A percentile compares a stretch with the other conserved stretches of the same genome.
Conservation (phyloP, 352 stramenopile genomes). For the Saprolegnia parasitica region DNA sequence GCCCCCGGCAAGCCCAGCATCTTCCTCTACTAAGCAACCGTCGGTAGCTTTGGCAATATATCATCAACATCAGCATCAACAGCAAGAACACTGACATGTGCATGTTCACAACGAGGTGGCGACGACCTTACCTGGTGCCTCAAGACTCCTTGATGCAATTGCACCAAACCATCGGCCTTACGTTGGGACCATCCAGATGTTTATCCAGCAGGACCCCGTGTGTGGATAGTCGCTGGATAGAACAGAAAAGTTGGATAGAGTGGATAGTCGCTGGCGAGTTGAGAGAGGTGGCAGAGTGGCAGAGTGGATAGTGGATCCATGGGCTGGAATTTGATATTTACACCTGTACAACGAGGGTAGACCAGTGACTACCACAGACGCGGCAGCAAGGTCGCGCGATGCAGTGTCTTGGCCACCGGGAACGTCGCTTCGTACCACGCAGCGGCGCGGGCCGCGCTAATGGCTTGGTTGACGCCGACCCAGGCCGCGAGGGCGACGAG, state of each 20-base stretch:
- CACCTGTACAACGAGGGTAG: too few relatives aligned
- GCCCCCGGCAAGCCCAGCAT: conserved; percentile 69
- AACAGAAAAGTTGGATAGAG: not conserved
- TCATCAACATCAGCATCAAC: too few relatives aligned
- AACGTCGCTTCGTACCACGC: conserved; percentile 21
- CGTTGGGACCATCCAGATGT: too few relatives aligned
- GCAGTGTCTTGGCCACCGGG: not conserved
- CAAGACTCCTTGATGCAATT: too few relatives aligned
- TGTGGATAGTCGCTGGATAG: too few relatives aligned
- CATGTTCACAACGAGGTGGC: too few relatives aligned
- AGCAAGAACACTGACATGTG: too few relatives aligned
- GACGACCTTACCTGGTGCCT: too few relatives aligned
- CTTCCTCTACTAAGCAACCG: conserved; percentile 23
- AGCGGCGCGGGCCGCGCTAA: conserved; percentile 9
- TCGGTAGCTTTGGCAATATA: not conserved
- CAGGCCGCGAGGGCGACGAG: not conserved
- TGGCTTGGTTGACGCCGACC: conserved; percentile 25
- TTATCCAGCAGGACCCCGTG: too few relatives aligned
- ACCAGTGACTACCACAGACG: conserved; percentile 16
- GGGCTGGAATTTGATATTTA: too few relatives aligned
- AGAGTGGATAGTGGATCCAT: not conserved
- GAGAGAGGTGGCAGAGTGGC: too few relatives aligned
- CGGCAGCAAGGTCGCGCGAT: conserved; percentile 16
- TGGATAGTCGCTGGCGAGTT: not conserved
- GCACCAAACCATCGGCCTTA: too few relatives aligned